phyloP scores from a whole-genome alignment of 2,329 filamentous ascomycete genomes.

The Cladosporium phlei region DNA sequence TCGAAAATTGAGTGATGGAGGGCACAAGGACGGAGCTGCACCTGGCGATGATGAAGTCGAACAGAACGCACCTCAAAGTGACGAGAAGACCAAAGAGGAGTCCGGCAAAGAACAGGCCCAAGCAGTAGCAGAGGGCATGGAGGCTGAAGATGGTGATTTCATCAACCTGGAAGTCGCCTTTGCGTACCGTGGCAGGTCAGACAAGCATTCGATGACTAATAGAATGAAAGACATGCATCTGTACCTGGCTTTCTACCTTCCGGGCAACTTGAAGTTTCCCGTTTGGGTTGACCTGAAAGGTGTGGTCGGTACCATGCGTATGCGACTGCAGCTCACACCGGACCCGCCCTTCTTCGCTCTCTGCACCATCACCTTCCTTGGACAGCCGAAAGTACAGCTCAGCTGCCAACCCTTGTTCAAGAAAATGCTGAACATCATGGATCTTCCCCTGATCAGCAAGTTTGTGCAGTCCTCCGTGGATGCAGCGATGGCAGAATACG shows the following conservation, averaged over 20 bases:
- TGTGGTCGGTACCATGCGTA: constrained; percentile 63
- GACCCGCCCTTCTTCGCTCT: constrained; percentile 74
- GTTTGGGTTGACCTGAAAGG: constrained; percentile 73
- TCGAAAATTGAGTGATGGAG: constrained; percentile 42
- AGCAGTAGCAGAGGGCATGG: constrained; percentile 50
- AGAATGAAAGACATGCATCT: constrained; percentile 70
- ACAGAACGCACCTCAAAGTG: constrained; percentile 32
- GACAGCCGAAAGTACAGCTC: constrained; percentile 67
- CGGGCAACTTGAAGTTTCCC: constrained; percentile 51
- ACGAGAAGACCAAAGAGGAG: constrained; percentile 28
- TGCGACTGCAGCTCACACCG: constrained; percentile 67
- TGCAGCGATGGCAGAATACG: constrained; percentile 68
- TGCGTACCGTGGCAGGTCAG: constrained; percentile 63
- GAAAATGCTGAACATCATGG: constrained; percentile 67
- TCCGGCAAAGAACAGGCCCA: constrained; percentile 27
- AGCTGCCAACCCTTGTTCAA: constrained; percentile 67
- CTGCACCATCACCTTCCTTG: constrained; percentile 68
- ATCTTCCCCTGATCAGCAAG: constrained; percentile 67
- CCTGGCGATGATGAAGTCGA: constrained; percentile 40
- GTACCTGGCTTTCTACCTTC: constrained; percentile 67
- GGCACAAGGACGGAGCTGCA: constrained; percentile 49
- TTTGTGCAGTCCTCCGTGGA: constrained; percentile 72
- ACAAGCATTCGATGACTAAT: constrained; percentile 54
- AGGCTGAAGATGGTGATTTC: constrained; percentile 72
- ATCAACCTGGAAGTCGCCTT: constrained; percentile 72